These are phyloP conservation scores for Balakata baccata DNA, from an alignment of 345 rosid species.

Conservation along the genomic window DNA sequence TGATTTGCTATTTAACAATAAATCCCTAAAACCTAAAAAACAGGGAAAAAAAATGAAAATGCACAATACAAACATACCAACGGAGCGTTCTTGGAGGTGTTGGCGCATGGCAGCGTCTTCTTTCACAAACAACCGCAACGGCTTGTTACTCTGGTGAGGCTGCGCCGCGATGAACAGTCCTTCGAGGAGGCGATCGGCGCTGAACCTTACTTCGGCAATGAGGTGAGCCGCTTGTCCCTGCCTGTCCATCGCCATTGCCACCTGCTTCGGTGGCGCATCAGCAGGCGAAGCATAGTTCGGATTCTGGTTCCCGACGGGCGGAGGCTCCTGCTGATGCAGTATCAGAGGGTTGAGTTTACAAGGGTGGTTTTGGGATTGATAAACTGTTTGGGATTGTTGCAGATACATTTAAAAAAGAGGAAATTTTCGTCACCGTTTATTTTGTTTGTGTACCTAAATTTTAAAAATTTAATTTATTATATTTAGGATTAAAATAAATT, in stretches of 20 bases:
- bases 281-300: conserved; percentile 28
- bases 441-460: too few relatives aligned
- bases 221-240: conserved; percentile 77
- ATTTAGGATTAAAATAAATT: too few relatives aligned
- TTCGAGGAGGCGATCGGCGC: conserved; percentile 91
- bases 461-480: too few relatives aligned
- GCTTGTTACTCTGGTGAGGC: conserved; percentile 66
- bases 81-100: conserved; percentile 68
- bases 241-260: conserved; percentile 92
- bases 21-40: neutral
- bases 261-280: conserved; percentile 97
- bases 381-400: too few relatives aligned
- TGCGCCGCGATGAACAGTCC: conserved; percentile 61
- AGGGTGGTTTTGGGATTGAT: too few relatives aligned
- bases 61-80: conserved; percentile 36
- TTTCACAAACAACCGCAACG: conserved; percentile 51
- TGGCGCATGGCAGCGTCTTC: conserved; percentile 88
- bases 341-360: conserved; percentile 20
- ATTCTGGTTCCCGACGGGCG: conserved; percentile 22
- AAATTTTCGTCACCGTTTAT: too few relatives aligned
- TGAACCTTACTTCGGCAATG: conserved; percentile 82
- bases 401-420: too few relatives aligned
- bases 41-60: too few relatives aligned
- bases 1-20: too few relatives aligned
- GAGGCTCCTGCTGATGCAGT: conserved; percentile 29